Base-by-base conservation (phyloP, 805 yeast genomes). In the Teunomyces aglyptinius region DNA sequence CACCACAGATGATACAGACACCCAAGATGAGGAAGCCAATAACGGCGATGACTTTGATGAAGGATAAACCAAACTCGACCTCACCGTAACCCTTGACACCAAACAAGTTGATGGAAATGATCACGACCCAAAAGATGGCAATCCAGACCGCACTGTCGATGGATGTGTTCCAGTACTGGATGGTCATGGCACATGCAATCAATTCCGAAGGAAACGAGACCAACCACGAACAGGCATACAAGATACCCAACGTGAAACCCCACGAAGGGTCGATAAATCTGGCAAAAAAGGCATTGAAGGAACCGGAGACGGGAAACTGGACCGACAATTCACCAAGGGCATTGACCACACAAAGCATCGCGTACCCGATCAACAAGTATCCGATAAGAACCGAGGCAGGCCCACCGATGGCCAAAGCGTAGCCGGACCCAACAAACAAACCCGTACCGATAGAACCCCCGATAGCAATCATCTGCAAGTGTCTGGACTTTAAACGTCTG, bases 391-490 rank as follows among this genome's bases (percentile, higher is more conserved):
- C 55, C 20, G 60, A 54, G 1, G 55, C 67, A 1, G 70, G 68
- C 10, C 70, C 70, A 43, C 70, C 70, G 6, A 51, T 47, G 19
- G 65, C 49, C 49, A 73, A 58, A 2, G 70, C 70, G 34, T 67
- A 66, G 40, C 81, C 81, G 36, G 73, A 63, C 27, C 78, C 77
- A 27, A 72, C 66, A 55, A 76, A 75, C 47, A 83, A 68, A 56
- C 88, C 89, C 5, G 94, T 84, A 59, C 96, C 96, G 49, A 88
- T 84, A 43, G 92, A 85, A 45, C 94, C 90, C 48, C 94, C 94
- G 46, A 89, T 73, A 33, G 95, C 89, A 57, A 88, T 85, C 81
- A 86, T 80, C 49, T 81, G 77, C 50, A 84, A 78, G 53, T 85
- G 90, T 59, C 73, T 65, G 38, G 67, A 53, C 51, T 68, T 68